These are phyloP conservation scores for Rhizopogon roseolus DNA, from an alignment of 768 basidiomycete species.

Conservation along the genomic window DNA sequence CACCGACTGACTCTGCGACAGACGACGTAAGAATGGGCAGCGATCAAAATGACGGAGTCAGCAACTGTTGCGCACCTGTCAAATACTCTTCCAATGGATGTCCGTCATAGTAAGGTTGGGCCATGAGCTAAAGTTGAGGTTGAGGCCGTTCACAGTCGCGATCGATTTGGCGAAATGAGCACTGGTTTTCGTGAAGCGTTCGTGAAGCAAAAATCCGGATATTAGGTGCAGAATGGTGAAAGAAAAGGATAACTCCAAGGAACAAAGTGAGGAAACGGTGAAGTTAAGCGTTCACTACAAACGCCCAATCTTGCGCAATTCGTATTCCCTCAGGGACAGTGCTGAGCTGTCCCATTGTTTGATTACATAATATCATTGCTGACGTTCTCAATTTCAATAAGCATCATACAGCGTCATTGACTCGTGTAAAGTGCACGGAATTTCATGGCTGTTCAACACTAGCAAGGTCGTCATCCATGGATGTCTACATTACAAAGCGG, in stretches of 20 bases:
- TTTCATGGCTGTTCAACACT: neutral
- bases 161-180: conserved; percentile 8
- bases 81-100: conserved; percentile 75
- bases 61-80: conserved; percentile 40
- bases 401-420: neutral
- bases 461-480: too few species aligned
- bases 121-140: conserved; percentile 40
- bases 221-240: conserved; percentile 19
- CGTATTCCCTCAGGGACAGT: neutral
- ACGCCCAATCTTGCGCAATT: neutral
- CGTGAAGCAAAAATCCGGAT: conserved; percentile 17
- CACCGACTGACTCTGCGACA: conserved; percentile 49
- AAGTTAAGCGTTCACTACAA: neutral
- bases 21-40: conserved; percentile 8
- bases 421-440: too few species aligned
- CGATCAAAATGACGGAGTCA: neutral
- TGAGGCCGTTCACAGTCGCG: neutral
- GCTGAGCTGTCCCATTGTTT: neutral
- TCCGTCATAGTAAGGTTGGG: conserved; percentile 73
- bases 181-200: conserved; percentile 14
- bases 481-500: too few species aligned
- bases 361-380: neutral
- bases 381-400: too few species aligned
- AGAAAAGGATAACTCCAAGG: conserved; percentile 7
- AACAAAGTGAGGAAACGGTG: neutral